Evolutionary conservation across 2,329 filamentous ascomycete genomes (phyloP).

Genomic region (Claviceps cyperi): DNA sequence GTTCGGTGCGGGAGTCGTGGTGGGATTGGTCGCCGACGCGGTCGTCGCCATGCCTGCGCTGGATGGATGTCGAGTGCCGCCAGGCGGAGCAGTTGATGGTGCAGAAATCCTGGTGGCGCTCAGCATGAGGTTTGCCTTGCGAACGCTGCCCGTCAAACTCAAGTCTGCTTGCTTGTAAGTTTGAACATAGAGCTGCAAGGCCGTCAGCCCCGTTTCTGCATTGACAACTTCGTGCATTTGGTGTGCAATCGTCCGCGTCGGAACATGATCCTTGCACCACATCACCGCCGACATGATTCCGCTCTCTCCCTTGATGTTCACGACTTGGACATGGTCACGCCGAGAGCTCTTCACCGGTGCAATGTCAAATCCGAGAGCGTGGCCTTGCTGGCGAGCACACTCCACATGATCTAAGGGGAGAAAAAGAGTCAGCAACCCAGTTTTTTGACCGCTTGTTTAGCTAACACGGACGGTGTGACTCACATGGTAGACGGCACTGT

Average conservation of each 20-base stretch:
- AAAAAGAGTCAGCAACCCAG: conserved; percentile 5
- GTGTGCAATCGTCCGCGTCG: conserved; percentile 58
- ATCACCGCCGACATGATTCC: conserved; percentile 75
- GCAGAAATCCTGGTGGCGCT: conserved; percentile 42
- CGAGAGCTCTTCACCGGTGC: conserved; percentile 79
- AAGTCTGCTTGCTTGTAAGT: conserved; percentile 93
- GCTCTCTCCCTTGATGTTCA: conserved; percentile 66
- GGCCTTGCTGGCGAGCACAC: conserved; percentile 74
- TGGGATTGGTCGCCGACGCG: conserved; percentile 4
- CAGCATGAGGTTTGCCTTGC: conserved; percentile 72
- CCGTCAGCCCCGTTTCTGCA: conserved; percentile 52
- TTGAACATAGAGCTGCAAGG: conserved; percentile 72
- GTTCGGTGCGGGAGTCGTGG: conserved; percentile 5
- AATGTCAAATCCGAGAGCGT: conserved; percentile 79
- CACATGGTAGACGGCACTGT: conserved; percentile 46
- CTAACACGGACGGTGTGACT: conserved; percentile 10
- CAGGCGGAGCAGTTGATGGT: conserved; percentile 13
- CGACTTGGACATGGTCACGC: conserved; percentile 64
- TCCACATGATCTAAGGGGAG: conserved; percentile 49
- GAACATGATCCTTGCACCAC: conserved; percentile 84
- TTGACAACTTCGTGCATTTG: conserved; percentile 63
- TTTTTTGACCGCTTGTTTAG: no score
- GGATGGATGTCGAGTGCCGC: conserved; percentile 39
- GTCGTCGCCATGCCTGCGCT: neutral
- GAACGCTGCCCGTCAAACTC: conserved; percentile 76